Conservation (phyloP, 2,329 filamentous ascomycete genomes). For the Helminthosporium solani region DNA sequence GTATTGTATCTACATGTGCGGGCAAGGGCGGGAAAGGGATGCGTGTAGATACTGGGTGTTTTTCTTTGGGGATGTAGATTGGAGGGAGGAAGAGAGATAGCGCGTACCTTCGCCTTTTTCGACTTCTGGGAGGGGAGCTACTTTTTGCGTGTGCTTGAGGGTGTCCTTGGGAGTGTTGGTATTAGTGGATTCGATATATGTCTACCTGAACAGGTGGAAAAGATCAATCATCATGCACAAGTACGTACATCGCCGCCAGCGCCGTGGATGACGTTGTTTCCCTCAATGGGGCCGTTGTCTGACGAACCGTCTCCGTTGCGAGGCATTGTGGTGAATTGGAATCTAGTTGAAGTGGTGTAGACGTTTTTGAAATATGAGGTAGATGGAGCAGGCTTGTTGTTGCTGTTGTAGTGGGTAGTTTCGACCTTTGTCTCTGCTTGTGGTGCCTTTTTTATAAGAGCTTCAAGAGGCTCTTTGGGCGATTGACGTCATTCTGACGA, state of each 20-base stretch:
- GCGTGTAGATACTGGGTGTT: too few relatives aligned
- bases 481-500: not conserved
- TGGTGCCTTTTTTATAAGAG: not conserved
- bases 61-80: too few relatives aligned
- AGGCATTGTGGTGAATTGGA: slow-evolving; percentile 37
- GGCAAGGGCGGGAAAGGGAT: not conserved
- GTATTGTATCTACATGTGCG: not conserved
- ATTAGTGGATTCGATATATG: slow-evolving; percentile 1
- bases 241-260: slow-evolving; percentile 35
- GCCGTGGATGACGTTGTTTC: slow-evolving; percentile 43
- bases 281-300: slow-evolving; percentile 44
- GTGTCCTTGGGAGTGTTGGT: slow-evolving; percentile 14
- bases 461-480: not conserved
- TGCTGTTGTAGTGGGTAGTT: not conserved
- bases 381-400: too few relatives aligned
- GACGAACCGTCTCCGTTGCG: slow-evolving; percentile 44
- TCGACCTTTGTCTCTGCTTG: not conserved
- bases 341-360: not conserved
- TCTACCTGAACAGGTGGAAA: not conserved
- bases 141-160: slow-evolving; percentile 43
- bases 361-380: too few relatives aligned
- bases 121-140: slow-evolving; percentile 39
- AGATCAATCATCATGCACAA: too few relatives aligned
- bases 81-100: not conserved
- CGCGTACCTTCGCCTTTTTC: slow-evolving; percentile 42